Base-by-base conservation (phyloP, 495 filamentous ascomycete species). In the Penicillium cataractarum region DNA sequence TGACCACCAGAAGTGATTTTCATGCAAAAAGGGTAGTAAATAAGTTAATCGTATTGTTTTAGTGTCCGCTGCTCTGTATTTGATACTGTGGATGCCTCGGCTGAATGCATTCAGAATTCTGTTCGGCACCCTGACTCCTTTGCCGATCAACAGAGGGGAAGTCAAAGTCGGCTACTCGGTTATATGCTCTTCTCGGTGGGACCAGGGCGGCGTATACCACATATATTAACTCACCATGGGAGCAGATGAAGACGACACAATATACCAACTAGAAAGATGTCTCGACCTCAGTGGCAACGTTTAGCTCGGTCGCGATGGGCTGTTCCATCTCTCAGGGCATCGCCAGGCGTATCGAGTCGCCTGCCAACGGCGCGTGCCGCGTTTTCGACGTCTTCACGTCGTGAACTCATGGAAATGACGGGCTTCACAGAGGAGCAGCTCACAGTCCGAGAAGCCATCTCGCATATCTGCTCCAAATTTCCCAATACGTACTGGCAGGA, bases 401-500 rank as follows among this genome's bases (percentile, higher is more conserved):
- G 70, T 21, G 66, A 69, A 21, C 56, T 92, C 37, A 92, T 93
- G 90, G 88, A 91, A 58, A 84, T 82, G 44, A 84, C 85, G 4
- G 87, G 88, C 31, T 92, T 93, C 74, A 87, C 84, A 4, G 84
- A 89, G 55, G 86, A 87, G 37, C 88, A 92, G 66, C 68, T 93
- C 49, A 86, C 82, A 46, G 89, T 92, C 17, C 83, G 88, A 57
- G 89, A 92, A 65, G 88, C 89, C 1, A 82, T 92, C 49, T 78
- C 78, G 2, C 83, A 87, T 48, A 84, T 92, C 51, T 93, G 90
- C 69, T 78, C 87, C 32, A 82, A 78, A 15, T 89, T 88, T 60
- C 82, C 86, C 4, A 78, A 77, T 37, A 78, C 76, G 31, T 93
- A 92, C 74, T 93, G 90, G 90, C 84, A 84, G 46, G 79, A 87